Evolutionary conservation across 208 protist genomes (phyloP).

Genomic region (Endotrypanum monterogeii): DNA sequence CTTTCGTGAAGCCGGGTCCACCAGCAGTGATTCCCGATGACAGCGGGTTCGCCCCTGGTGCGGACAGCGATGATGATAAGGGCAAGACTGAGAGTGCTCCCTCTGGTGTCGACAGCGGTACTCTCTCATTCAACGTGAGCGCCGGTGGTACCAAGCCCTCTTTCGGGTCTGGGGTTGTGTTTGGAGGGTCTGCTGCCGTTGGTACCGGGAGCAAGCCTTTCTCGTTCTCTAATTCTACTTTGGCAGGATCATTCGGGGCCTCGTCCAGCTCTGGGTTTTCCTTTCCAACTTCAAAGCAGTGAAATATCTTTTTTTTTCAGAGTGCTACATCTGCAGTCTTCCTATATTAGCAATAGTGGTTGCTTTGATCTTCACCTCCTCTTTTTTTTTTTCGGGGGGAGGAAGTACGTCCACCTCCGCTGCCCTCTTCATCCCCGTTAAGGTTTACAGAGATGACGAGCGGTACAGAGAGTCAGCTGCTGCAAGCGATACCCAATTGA

Average conservation of each 20-base stretch:
- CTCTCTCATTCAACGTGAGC: background rate
- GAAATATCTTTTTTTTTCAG: background rate
- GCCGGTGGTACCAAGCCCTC: background rate
- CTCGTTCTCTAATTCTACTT: slow-evolving; percentile 1
- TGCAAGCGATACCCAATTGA: background rate
- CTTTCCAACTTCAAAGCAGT: background rate
- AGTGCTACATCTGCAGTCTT: background rate
- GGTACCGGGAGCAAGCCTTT: slow-evolving; percentile 3
- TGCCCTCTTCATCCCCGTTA: background rate
- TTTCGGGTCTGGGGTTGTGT: slow-evolving; percentile 24
- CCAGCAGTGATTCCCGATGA: slow-evolving; percentile 64
- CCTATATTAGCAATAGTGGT: background rate
- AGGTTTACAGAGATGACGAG: background rate
- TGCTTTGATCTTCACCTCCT: background rate
- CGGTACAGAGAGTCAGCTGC: background rate
- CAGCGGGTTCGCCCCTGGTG: slow-evolving; percentile 69
- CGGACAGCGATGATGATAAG: slow-evolving; percentile 50
- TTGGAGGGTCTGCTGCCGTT: slow-evolving; percentile 4
- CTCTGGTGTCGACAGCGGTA: background rate
- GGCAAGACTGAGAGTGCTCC: slow-evolving; percentile 25
- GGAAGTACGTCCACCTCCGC: background rate
- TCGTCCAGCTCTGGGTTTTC: slow-evolving; percentile 17
- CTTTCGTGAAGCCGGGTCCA: slow-evolving; percentile 60
- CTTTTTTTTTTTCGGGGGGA: background rate
- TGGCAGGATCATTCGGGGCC: slow-evolving; percentile 17